Conservation (phyloP, 257 asterid species). For the Solanum tarapatanum region DNA sequence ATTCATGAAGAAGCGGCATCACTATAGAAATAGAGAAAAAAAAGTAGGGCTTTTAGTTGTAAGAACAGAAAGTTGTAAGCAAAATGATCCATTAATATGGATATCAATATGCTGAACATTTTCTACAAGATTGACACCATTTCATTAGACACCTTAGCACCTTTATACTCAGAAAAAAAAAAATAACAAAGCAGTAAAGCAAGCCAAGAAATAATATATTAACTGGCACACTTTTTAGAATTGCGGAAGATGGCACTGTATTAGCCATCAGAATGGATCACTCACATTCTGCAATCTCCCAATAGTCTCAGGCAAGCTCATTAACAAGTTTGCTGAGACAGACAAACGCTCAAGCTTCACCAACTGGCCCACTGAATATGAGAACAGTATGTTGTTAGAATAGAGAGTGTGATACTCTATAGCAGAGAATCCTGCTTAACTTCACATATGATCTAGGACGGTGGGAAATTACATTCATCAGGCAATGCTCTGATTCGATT, state of each 20-base stretch:
- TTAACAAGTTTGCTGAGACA: conserved; percentile 52
- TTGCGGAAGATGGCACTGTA: background rate
- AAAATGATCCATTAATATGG: background rate
- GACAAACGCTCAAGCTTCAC: conserved; percentile 90
- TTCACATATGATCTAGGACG: background rate
- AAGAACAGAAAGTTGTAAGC: background rate
- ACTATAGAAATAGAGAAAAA: background rate
- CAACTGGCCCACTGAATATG: conserved; percentile 85
- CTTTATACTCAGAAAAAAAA: background rate
- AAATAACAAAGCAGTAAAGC: background rate
- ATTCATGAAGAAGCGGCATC: background rate
- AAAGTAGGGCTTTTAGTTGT: background rate
- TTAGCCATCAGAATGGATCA: conserved; percentile 1
- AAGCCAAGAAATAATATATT: background rate
- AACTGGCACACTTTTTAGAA: background rate
- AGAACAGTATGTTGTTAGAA: background rate
- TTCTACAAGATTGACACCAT: background rate
- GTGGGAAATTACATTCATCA: conserved; percentile 68
- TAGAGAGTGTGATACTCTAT: background rate
- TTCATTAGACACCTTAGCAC: background rate
- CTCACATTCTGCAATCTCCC: conserved; percentile 99
- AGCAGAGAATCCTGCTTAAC: background rate
- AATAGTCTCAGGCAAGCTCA: conserved; percentile 75
- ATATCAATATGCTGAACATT: background rate
- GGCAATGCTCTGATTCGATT: conserved; percentile 73